Base-by-base conservation (phyloP, 164 flowering plant species). In the Aristolochia contorta region DNA sequence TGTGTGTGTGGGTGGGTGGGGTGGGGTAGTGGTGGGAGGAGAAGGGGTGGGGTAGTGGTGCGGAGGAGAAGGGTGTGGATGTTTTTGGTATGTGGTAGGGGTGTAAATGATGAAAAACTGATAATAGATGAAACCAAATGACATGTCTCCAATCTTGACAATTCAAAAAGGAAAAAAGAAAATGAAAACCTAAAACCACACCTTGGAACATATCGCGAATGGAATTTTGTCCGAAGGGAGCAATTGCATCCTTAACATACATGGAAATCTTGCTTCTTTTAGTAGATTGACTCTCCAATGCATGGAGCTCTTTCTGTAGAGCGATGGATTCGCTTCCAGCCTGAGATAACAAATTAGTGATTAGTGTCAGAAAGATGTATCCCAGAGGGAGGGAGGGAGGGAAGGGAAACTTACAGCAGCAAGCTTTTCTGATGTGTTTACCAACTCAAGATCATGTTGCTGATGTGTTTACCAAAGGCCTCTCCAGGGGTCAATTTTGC, bases 251-350 rank as follows among this genome's bases (percentile, higher is more conserved):
- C 32, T 74, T 67, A 14, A 82, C 71, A 55, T 82, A 75, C 62
- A 58, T 75, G 45, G 75, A 69, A 61, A 20, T 62, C 12, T 23
- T 79, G 49, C 74, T 71, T 72, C 69, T 77, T 6, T 3, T 37
- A 41, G 69, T 52, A 58, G 84, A 75, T 63, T 84, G 81, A 67
- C 69, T 77, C 70, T 87, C 82, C 57, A 82, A 58, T 48, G 54
- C 75, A 62, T 62, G 73, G 23, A 85, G 76, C 69, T 89, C 87
- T 62, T 62, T 57, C 46, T 68, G 75, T 58, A 86, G 79, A 65
- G 80, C 81, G 53, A 70, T 71, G 33, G 82, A 74, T 69, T 87
- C 85, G 66, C 76, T 76, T 55, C 71, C 81, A 53, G 68, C 82
- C 93, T 88, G 63, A 14, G 13, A 46, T 6, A 72, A 13, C n/a